These are phyloP conservation scores for Cryptosporidium muris DNA, from an alignment of 169 alveolate species.

Conservation along the genomic window DNA sequence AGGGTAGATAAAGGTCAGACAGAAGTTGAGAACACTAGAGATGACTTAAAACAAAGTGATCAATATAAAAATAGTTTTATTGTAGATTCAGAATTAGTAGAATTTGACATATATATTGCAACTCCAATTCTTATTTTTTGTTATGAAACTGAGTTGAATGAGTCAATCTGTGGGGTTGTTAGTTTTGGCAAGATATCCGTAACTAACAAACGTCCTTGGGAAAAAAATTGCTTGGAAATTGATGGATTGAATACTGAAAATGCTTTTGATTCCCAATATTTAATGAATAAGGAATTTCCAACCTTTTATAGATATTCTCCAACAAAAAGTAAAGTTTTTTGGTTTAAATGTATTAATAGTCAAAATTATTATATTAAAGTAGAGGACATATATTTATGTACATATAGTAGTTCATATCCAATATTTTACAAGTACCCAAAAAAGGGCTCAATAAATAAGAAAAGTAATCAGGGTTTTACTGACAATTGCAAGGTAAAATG, in stretches of 20 bases:
- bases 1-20: no score
- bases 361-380: conserved; percentile 16
- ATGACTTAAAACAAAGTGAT: not conserved
- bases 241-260: conserved; percentile 7
- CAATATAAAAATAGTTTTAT: conserved; percentile 8
- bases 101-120: conserved; percentile 63
- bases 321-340: conserved; percentile 28
- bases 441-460: not conserved
- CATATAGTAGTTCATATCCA: conserved; percentile 5
- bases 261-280: conserved; percentile 39
- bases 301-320: conserved; percentile 40
- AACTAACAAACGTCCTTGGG: conserved; percentile 24
- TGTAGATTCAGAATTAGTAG: conserved; percentile 9
- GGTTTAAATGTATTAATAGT: conserved; percentile 49
- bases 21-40: conserved; percentile 8
- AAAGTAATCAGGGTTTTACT: not conserved
- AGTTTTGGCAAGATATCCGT: conserved; percentile 64
- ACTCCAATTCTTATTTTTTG: conserved; percentile 65
- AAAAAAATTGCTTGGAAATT: conserved; percentile 11
- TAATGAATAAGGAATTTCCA: conserved; percentile 17
- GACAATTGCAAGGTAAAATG: not conserved
- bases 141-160: conserved; percentile 5
- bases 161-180: conserved; percentile 26
- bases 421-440: not conserved
- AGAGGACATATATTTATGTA: conserved; percentile 58